Conservation (phyloP, 441 rosid genomes). For the Populus hybrid region DNA sequence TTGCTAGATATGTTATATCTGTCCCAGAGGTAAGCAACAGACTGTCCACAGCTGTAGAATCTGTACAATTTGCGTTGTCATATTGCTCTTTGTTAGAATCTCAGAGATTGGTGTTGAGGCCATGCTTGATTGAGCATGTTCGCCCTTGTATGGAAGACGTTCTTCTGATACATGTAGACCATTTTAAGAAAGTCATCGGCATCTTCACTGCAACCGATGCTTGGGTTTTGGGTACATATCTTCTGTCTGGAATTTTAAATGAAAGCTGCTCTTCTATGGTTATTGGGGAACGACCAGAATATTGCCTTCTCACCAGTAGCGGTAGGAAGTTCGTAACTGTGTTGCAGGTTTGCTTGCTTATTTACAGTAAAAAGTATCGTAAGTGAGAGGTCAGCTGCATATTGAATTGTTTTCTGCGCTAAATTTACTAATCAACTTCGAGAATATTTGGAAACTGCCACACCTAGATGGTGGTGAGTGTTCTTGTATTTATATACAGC, state of each 20-base stretch:
- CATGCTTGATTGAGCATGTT: neutral
- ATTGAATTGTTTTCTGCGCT: neutral
- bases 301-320: constrained; percentile 55
- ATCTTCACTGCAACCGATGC: constrained; percentile 48
- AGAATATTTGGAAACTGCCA: too few species aligned
- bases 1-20: constrained; percentile 38
- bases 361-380: neutral
- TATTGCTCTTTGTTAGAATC: constrained; percentile 35
- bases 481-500: too few species aligned
- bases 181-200: constrained; percentile 53
- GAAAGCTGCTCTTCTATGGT: constrained; percentile 29
- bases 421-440: neutral
- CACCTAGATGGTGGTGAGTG: too few species aligned
- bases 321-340: constrained; percentile 56
- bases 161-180: constrained; percentile 38
- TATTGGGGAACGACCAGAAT: constrained; percentile 43
- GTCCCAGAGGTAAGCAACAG: constrained; percentile 41
- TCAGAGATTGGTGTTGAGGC: neutral
- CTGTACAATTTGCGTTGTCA: constrained; percentile 45
- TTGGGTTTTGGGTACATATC: constrained; percentile 61
- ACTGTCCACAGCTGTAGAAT: constrained; percentile 43
- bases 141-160: constrained; percentile 22
- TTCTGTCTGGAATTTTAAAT: constrained; percentile 40
- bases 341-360: constrained; percentile 44
- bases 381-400: neutral